These are phyloP conservation scores for Lithocarpus polystachyus DNA, from an alignment of 306 rosid species.

Conservation along the genomic window DNA sequence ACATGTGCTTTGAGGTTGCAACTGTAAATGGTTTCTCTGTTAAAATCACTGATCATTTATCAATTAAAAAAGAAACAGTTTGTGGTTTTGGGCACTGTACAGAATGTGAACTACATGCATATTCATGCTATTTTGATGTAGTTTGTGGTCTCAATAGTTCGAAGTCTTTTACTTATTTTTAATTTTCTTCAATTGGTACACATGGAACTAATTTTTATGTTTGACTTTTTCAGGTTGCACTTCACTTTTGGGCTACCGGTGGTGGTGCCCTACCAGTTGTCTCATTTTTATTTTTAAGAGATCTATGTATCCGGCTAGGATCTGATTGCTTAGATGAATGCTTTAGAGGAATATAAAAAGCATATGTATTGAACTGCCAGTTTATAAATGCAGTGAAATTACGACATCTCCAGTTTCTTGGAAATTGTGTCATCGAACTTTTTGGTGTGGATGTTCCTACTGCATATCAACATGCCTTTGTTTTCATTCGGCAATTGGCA, in stretches of 20 bases:
- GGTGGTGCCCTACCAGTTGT: conserved; percentile 87
- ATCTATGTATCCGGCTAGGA: conserved; percentile 76
- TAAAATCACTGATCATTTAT: no score
- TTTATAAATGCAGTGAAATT: conserved; percentile 80
- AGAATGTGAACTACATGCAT: neutral
- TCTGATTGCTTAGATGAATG: conserved; percentile 88
- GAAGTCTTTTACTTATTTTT: neutral
- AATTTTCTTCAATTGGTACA: neutral
- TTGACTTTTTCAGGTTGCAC: conserved; percentile 60
- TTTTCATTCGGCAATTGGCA: conserved; percentile 86
- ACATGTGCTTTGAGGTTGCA: no score
- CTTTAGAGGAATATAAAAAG: conserved; percentile 90
- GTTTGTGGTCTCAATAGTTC: neutral
- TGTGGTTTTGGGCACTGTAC: neutral
- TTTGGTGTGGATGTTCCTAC: conserved; percentile 67
- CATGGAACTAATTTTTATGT: neutral
- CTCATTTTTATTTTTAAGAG: conserved; percentile 74
- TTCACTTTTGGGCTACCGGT: conserved; percentile 97
- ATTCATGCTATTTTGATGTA: neutral
- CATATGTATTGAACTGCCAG: conserved; percentile 87
- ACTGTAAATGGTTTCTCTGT: no score
- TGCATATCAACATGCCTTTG: conserved; percentile 92
- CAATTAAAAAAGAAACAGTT: no score
- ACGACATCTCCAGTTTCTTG: conserved; percentile 78
- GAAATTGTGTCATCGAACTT: conserved; percentile 78